Percentiles rank a stretch among this genome's conserved stretches.
Evolutionary conservation across 345 rosid genomes (phyloP).

Genomic region (Eucalyptus marginata): DNA sequence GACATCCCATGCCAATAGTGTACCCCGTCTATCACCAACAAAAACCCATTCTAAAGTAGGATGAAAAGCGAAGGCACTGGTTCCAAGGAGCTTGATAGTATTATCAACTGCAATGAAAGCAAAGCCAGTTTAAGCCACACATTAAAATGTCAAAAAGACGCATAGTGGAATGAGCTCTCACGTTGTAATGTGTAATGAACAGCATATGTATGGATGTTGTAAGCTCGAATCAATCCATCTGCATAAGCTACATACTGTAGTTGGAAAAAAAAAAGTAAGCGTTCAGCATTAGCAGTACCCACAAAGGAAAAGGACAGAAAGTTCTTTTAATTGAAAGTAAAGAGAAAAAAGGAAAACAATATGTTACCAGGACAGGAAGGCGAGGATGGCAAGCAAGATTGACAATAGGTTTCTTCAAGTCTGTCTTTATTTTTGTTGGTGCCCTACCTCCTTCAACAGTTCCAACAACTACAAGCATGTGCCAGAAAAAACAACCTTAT

Average conservation of each 20-base stretch:
- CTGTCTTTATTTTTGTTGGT: constrained; percentile 93
- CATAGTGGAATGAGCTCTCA: constrained; percentile 17
- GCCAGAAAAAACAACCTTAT: background rate
- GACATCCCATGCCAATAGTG: constrained; percentile 98
- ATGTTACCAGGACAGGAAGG: constrained; percentile 80
- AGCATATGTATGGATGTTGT: constrained; percentile 89
- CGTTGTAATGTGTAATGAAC: constrained; percentile 87
- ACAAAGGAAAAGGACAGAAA: background rate
- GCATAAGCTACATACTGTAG: constrained; percentile 94
- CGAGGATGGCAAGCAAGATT: constrained; percentile 98
- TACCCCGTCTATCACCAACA: constrained; percentile 97
- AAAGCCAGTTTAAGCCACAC: background rate
- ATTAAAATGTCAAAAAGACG: background rate
- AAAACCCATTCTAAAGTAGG: constrained; percentile 94
- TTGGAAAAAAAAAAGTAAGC: background rate
- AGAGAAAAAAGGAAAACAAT: background rate
- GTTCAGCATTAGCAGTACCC: background rate
- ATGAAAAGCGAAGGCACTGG: constrained; percentile 93
- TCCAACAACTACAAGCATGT: constrained; percentile 72
- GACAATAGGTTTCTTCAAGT: constrained; percentile 87
- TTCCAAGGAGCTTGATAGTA: constrained; percentile 88
- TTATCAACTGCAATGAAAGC: constrained; percentile 62
- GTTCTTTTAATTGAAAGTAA: background rate
- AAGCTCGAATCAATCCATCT: constrained; percentile 94
- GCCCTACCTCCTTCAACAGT: constrained; percentile 93